phyloP scores from a whole-genome alignment of 2,329 filamentous ascomycete genomes.

The Ophiostoma montium region DNA sequence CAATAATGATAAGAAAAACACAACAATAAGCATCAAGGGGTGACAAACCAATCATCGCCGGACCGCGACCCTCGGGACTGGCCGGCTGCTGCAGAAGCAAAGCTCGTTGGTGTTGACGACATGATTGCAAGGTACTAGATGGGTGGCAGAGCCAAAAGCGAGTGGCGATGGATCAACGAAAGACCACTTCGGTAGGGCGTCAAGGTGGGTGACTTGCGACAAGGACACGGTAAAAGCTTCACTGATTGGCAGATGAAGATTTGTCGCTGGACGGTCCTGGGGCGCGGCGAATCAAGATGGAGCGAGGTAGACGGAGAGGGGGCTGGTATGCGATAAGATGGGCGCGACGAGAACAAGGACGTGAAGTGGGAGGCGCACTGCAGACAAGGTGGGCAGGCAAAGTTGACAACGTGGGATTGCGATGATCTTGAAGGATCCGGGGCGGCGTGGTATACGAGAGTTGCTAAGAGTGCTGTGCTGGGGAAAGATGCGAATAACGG shows the following conservation, averaged over 20 bases:
- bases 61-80: constrained; percentile 49
- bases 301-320: not conserved
- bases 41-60: constrained; percentile 22
- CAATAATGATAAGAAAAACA: too few relatives aligned
- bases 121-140: not conserved
- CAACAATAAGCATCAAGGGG: not conserved
- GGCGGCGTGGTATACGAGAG: too few relatives aligned
- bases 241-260: not conserved
- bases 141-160: not conserved
- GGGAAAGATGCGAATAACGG: too few relatives aligned
- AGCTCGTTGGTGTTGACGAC: constrained; percentile 54
- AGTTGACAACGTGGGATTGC: too few relatives aligned
- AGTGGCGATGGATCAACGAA: not conserved
- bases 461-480: too few relatives aligned
- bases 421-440: too few relatives aligned
- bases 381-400: too few relatives aligned
- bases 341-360: too few relatives aligned
- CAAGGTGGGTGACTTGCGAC: not conserved
- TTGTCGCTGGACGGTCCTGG: too few relatives aligned
- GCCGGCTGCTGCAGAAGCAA: constrained; percentile 70
- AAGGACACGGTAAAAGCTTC: not conserved
- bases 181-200: not conserved
- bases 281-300: not conserved
- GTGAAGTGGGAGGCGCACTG: too few relatives aligned
- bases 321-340: not conserved